These are phyloP conservation scores for Aspergillus carbonarius DNA, from an alignment of 2,329 filamentous ascomycete species.

Conservation along the genomic window DNA sequence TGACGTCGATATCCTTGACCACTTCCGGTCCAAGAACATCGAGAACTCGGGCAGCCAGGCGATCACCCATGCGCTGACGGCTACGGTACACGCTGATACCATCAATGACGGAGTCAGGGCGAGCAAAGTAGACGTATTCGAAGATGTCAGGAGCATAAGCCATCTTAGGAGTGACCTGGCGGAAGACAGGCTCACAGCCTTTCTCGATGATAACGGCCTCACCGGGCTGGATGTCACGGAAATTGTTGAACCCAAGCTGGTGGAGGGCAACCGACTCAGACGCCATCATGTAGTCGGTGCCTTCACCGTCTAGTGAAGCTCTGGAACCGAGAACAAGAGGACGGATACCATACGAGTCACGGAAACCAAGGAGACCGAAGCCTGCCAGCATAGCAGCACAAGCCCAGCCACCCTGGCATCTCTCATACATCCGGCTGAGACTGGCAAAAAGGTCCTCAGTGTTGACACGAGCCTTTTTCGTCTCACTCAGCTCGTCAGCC, in stretches of 20 bases:
- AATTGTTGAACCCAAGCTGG: conserved; percentile 75
- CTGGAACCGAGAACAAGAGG: conserved; percentile 77
- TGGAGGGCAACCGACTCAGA: conserved; percentile 82
- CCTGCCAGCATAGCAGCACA: conserved; percentile 79
- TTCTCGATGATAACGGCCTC: conserved; percentile 85
- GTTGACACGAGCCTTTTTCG: conserved; percentile 78
- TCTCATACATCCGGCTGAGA: conserved; percentile 69
- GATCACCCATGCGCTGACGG: conserved; percentile 81
- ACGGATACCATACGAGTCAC: conserved; percentile 78
- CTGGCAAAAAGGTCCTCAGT: conserved; percentile 73
- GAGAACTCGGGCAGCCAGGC: conserved; percentile 72
- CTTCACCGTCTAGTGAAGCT: conserved; percentile 62
- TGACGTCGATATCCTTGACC: conserved; percentile 72
- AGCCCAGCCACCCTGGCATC: conserved; percentile 73
- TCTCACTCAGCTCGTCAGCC: conserved; percentile 76
- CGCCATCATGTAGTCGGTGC: conserved; percentile 84
- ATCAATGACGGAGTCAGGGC: conserved; percentile 79
- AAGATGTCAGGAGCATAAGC: conserved; percentile 83
- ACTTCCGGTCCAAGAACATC: conserved; percentile 66
- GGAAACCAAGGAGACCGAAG: conserved; percentile 78
- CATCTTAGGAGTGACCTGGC: conserved; percentile 67
- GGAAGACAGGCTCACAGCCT: conserved; percentile 69
- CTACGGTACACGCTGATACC: conserved; percentile 83
- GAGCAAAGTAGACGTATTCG: conserved; percentile 83
- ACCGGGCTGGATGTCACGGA: conserved; percentile 76